These are phyloP conservation scores for Parmales sp. DNA, from an alignment of 108 stramenopile species.

Conservation along the genomic window DNA sequence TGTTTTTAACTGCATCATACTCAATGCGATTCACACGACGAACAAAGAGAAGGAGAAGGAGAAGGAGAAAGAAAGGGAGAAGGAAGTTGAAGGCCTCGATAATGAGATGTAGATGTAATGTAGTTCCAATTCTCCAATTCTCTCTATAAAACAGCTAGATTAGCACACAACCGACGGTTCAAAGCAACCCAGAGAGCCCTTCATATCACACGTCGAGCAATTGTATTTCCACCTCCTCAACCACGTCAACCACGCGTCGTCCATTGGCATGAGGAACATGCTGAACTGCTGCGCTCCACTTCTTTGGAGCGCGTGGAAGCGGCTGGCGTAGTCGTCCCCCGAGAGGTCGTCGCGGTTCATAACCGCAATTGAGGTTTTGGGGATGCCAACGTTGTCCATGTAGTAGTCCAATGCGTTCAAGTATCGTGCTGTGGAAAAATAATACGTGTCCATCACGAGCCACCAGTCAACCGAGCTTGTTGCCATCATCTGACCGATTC, in stretches of 20 bases:
- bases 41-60: too few relatives aligned
- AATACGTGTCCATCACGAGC: slow-evolving; percentile 22
- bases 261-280: slow-evolving; percentile 11
- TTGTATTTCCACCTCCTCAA: slow-evolving; percentile 16
- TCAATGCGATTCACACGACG: too few relatives aligned
- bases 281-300: background rate
- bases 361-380: background rate
- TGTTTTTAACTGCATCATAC: too few relatives aligned
- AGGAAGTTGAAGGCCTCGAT: too few relatives aligned
- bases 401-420: slow-evolving; percentile 16
- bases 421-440: slow-evolving; percentile 16
- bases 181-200: slow-evolving; percentile 11
- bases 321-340: background rate
- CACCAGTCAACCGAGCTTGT: slow-evolving; percentile 8
- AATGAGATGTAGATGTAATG: too few relatives aligned
- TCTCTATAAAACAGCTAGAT: too few relatives aligned
- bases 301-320: slow-evolving; percentile 16
- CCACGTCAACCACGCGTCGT: background rate
- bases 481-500: background rate
- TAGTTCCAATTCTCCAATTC: too few relatives aligned
- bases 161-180: slow-evolving; percentile 8
- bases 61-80: too few relatives aligned
- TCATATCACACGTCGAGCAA: slow-evolving; percentile 12
- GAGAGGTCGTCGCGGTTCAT: slow-evolving; percentile 16
- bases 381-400: background rate